phyloP scores from a whole-genome alignment of 2,329 filamentous ascomycete species.

The Zymoseptoria pseudotritici region DNA sequence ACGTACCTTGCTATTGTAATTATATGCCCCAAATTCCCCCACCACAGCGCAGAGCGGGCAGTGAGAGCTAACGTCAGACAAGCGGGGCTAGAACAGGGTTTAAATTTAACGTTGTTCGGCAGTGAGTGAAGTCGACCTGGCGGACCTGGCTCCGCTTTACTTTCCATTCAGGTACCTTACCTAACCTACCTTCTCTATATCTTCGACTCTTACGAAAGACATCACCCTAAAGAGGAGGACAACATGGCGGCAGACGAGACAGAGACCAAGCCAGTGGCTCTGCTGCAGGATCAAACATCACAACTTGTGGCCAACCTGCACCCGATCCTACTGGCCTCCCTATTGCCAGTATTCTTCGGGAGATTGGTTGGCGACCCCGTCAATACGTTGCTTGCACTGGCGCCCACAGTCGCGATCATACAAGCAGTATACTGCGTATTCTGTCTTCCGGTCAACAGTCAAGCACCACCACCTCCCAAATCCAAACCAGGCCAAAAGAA shows the following conservation, averaged over 20 bases:
- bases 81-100: not conserved
- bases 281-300: constrained; percentile 23
- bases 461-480: constrained; percentile 20
- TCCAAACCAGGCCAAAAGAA: constrained; percentile 44
- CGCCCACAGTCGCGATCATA: constrained; percentile 56
- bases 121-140: not conserved
- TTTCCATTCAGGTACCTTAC: not conserved
- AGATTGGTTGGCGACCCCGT: constrained; percentile 64
- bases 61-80: not conserved
- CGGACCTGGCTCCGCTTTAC: constrained; percentile 1
- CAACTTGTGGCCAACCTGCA: constrained; percentile 56
- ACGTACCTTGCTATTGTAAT: not conserved
- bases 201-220: not conserved
- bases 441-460: constrained; percentile 51
- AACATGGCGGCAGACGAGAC: constrained; percentile 12
- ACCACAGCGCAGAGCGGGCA: not conserved
- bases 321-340: constrained; percentile 56
- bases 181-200: not conserved
- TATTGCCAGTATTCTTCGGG: constrained; percentile 58
- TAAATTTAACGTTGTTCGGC: not conserved
- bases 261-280: constrained; percentile 22
- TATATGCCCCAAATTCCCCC: not conserved
- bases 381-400: constrained; percentile 51
- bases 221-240: not conserved
- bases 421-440: constrained; percentile 55